These are phyloP conservation scores for Russula brevipes DNA, from an alignment of 768 basidiomycete species.

Conservation along the genomic window DNA sequence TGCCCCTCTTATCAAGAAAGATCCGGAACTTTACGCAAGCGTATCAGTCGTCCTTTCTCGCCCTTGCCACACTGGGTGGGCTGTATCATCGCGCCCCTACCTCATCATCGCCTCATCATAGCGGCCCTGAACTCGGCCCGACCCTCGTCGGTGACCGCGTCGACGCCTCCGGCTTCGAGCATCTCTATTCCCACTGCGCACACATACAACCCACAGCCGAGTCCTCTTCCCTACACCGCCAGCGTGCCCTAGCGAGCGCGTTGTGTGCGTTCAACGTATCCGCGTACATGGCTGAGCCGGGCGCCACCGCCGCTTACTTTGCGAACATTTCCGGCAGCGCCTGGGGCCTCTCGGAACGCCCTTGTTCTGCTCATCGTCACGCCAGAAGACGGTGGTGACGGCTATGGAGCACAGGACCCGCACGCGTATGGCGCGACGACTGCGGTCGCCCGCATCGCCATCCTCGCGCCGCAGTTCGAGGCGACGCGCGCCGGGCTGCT, in stretches of 20 bases:
- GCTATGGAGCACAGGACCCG: background rate
- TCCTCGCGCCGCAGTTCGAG: constrained; percentile 79
- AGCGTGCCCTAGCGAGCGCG: constrained; percentile 45
- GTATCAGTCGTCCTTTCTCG: background rate
- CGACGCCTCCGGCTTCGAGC: background rate
- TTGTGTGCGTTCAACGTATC: constrained; percentile 49
- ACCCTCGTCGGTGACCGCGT: background rate
- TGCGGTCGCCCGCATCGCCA: constrained; percentile 43
- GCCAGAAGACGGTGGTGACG: constrained; percentile 32
- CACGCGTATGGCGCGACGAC: constrained; percentile 25
- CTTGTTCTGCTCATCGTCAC: constrained; percentile 62
- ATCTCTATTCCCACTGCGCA: constrained; percentile 29
- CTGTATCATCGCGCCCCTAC: background rate
- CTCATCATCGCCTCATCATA: background rate
- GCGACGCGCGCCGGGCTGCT: constrained; percentile 61
- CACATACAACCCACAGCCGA: constrained; percentile 44
- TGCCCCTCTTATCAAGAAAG: background rate
- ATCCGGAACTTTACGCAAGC: background rate
- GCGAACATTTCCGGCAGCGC: constrained; percentile 51
- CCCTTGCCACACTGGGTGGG: background rate
- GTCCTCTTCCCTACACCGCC: constrained; percentile 48
- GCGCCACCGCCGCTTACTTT: constrained; percentile 64
- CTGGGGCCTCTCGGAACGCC: constrained; percentile 77
- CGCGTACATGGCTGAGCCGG: constrained; percentile 77
- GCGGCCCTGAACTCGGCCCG: background rate